These are phyloP conservation scores for Blastosporella zonata DNA, from an alignment of 1,284 basidiomycete species.

Conservation along the genomic window DNA sequence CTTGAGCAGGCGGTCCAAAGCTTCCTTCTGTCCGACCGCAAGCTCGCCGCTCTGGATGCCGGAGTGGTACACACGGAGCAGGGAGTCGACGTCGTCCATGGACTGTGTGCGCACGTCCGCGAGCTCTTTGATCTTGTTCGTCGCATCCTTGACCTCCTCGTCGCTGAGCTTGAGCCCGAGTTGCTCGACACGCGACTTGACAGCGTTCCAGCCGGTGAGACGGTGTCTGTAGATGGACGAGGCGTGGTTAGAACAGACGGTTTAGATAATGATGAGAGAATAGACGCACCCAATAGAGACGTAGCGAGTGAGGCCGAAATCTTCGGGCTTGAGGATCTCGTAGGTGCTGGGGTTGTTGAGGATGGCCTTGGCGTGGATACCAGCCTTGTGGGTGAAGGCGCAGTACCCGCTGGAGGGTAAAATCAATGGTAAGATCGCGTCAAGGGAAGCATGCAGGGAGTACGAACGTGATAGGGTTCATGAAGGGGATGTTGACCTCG, in stretches of 20 bases:
- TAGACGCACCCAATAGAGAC: conserved; percentile 86
- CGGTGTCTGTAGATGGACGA: conserved; percentile 62
- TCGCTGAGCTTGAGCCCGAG: conserved; percentile 85
- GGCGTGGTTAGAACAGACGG: conserved; percentile 11
- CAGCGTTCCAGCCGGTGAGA: conserved; percentile 96
- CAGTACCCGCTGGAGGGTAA: conserved; percentile 78
- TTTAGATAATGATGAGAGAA: background rate
- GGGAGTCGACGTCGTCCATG: conserved; percentile 98
- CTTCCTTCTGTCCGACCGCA: conserved; percentile 84
- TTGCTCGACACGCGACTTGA: conserved; percentile 99
- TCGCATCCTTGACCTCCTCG: conserved; percentile 95
- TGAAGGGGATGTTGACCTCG: conserved; percentile 97
- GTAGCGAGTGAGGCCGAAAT: conserved; percentile 97
- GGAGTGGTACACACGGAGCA: conserved; percentile 93
- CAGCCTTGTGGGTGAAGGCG: conserved; percentile 99
- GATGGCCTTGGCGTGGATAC: conserved; percentile 99
- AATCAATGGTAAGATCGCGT: background rate
- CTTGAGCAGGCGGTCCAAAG: conserved; percentile 78
- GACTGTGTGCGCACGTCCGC: conserved; percentile 98
- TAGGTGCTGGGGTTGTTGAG: conserved; percentile 99
- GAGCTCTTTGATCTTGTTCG: conserved; percentile 99
- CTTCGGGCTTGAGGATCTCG: conserved; percentile 96
- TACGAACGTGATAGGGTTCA: conserved; percentile 85
- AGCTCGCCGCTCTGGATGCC: conserved; percentile 86
- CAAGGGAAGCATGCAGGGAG: conserved; percentile 1